Base-by-base conservation (phyloP, 1,139 yeast species). In the Saccharomyces hybrid region DNA sequence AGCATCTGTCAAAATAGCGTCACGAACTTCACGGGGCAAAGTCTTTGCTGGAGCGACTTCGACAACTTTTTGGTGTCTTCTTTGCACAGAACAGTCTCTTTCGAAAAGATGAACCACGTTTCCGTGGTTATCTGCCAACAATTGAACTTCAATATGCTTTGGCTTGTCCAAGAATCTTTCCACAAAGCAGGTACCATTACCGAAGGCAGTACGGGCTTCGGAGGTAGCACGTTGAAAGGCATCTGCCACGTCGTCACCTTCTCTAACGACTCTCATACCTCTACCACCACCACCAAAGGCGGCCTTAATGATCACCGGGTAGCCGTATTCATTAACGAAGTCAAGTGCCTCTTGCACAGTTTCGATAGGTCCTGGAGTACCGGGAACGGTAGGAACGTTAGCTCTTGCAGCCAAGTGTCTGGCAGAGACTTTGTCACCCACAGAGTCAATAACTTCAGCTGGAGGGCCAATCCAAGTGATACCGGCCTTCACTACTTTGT, bases 261-360 rank as follows among this genome's bases (percentile, higher is more conserved):
- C 97, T 70, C 95, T 81, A 51, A 95, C 99, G 53, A 93, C 98
- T 77, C 99, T 85, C 99, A 93, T 93, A 79, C 99, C 99, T 75
- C 99, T 85, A 69, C 99, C 99, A 79, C 99, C 99, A 76, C 99
- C 99, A 73, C 99, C 99, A 70, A 88, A 93, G 49, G 99, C 99
- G 48, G 99, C 99, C 76, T 93, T 93, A 74, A 93, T 91, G 72
- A 93, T 93, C 52, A 93, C 98, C 8, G 99, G 99, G 75, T 72
- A 91, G 27, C 99, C 99, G 72, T 91, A 80, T 73, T 88, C 67
- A 47, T 76, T 81, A 38, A 90, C 97, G 69, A 93, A 93, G 11
- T 72, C 82, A 60, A 75, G 68, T 20, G 98, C 99, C 64, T 93
- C 90, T 52, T 79, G 84, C 32, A 85, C 86, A 26, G 79, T 68